These are phyloP conservation scores for Cymbopogon citratus DNA, from an alignment of 176 grass and related monocot species.

Conservation along the genomic window DNA sequence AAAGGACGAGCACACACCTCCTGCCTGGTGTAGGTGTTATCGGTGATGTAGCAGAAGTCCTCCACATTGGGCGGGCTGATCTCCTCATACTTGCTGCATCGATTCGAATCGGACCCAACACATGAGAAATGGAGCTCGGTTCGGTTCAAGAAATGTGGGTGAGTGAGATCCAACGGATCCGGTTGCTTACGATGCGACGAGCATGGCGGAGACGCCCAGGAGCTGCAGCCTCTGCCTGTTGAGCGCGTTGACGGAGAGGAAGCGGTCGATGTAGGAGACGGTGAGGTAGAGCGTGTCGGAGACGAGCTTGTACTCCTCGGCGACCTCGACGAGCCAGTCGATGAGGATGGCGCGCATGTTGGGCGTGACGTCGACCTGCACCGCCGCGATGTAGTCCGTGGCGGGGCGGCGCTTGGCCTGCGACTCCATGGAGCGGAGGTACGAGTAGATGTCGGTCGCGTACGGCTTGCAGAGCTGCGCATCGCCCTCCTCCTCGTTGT, in stretches of 20 bases:
- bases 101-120: neutral
- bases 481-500: slow-evolving; percentile 21
- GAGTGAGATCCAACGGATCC: neutral
- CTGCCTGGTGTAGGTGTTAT: slow-evolving; percentile 60
- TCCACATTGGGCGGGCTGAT: slow-evolving; percentile 61
- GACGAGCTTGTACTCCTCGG: slow-evolving; percentile 60
- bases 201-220: slow-evolving; percentile 61
- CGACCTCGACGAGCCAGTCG: slow-evolving; percentile 84
- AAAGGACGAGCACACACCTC: slow-evolving; percentile 29
- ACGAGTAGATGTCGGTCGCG: slow-evolving; percentile 64
- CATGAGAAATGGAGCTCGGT: neutral
- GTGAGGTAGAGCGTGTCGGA: slow-evolving; percentile 71
- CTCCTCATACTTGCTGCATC: slow-evolving; percentile 66
- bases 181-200: slow-evolving; percentile 62
- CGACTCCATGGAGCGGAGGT: slow-evolving; percentile 73
- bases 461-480: slow-evolving; percentile 49
- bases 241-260: slow-evolving; percentile 42
- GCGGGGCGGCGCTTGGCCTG: slow-evolving; percentile 37
- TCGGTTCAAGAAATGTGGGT: neutral
- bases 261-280: slow-evolving; percentile 59
- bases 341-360: slow-evolving; percentile 65
- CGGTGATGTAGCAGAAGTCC: slow-evolving; percentile 68
- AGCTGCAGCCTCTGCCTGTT: slow-evolving; percentile 51
- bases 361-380: slow-evolving; percentile 49
- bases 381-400: slow-evolving; percentile 43